phyloP scores from a whole-genome alignment of 2,329 filamentous ascomycete genomes.

The Elsinoe perseae region DNA sequence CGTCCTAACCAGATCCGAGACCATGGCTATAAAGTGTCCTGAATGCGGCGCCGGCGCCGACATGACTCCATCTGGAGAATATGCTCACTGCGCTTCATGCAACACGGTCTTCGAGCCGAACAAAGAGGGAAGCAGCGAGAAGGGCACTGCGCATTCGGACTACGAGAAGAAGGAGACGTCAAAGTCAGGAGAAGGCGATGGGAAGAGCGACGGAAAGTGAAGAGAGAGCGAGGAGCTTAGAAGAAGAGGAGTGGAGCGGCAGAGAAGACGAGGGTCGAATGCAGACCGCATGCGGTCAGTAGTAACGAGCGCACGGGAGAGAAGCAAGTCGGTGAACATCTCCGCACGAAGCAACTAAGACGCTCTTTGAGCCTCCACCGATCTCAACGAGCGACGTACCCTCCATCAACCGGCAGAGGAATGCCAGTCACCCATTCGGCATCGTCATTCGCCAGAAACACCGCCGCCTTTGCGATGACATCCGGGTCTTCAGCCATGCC shows the following conservation, averaged over 20 bases:
- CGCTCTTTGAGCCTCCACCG: too few species aligned
- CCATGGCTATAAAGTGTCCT: constrained; percentile 3
- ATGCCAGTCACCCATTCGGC: constrained; percentile 16
- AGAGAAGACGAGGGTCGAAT: background rate
- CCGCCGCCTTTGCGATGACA: constrained; percentile 19
- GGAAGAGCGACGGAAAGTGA: constrained; percentile 5
- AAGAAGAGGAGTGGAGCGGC: background rate
- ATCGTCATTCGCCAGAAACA: constrained; percentile 22
- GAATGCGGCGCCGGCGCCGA: constrained; percentile 8
- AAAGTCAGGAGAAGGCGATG: background rate
- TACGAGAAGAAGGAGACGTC: constrained; percentile 11
- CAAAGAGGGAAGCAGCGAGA: constrained; percentile 9
- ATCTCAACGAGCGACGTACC: background rate
- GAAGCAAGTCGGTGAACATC: too few species aligned
- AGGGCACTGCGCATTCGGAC: constrained; percentile 5
- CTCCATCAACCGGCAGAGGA: constrained; percentile 14
- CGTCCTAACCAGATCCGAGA: background rate
- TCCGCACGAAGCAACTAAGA: too few species aligned
- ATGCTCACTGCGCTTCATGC: constrained; percentile 9
- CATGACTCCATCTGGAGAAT: background rate
- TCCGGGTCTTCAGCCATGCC: constrained; percentile 24
- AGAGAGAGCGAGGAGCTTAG: background rate
- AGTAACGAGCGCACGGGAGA: too few species aligned
- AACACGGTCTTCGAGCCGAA: constrained; percentile 9
- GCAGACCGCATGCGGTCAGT: too few species aligned